Conservation (phyloP, 352 stramenopile genomes). For the Globisporangium irregulare region DNA sequence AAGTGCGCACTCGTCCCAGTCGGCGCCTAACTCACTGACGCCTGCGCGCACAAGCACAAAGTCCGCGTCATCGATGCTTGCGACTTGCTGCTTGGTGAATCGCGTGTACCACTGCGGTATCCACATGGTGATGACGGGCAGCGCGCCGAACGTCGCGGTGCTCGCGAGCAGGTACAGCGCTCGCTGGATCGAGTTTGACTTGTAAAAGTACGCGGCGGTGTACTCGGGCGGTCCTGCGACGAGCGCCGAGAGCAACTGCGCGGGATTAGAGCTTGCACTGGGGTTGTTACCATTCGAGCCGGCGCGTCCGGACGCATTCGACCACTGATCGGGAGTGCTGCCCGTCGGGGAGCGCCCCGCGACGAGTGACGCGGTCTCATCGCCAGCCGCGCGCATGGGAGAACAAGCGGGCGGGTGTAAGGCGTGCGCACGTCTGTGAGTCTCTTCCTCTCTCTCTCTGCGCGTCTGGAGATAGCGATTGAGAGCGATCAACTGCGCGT, state of each 20-base stretch:
- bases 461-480: background rate
- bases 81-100: slow-evolving; percentile 44
- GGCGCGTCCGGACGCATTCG: background rate
- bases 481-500: background rate
- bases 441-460: background rate
- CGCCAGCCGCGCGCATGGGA: slow-evolving; percentile 6
- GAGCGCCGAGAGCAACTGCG: slow-evolving; percentile 14
- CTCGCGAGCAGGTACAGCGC: slow-evolving; percentile 42
- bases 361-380: slow-evolving; percentile 18
- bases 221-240: slow-evolving; percentile 38
- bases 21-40: slow-evolving; percentile 2
- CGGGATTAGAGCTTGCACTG: background rate
- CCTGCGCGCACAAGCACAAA: slow-evolving; percentile 45
- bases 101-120: slow-evolving; percentile 55
- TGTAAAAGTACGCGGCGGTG: slow-evolving; percentile 38
- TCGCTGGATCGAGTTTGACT: slow-evolving; percentile 28
- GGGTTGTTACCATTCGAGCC: background rate
- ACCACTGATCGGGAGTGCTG: background rate
- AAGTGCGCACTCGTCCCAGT: slow-evolving; percentile 49
- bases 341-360: slow-evolving; percentile 6
- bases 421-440: background rate
- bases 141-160: slow-evolving; percentile 34
- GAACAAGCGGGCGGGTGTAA: background rate
- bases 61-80: slow-evolving; percentile 39
- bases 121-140: slow-evolving; percentile 50